phyloP scores from a whole-genome alignment of 2,329 filamentous ascomycete genomes.

The Cercospora brassicicola region DNA sequence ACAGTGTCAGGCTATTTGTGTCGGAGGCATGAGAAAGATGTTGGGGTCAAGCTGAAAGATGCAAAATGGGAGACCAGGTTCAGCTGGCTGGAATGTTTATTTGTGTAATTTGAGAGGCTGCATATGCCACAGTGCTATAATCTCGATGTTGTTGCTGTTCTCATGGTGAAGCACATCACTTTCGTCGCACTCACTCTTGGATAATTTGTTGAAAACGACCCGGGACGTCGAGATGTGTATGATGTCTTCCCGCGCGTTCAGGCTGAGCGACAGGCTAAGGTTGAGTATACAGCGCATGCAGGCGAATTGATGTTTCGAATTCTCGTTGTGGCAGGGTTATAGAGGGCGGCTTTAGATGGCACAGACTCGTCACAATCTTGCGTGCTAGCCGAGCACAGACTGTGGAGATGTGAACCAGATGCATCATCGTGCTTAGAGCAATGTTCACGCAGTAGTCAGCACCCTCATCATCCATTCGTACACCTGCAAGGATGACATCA shows the following conservation, averaged over 20 bases:
- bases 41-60: neutral
- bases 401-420: neutral
- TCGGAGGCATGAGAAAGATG: neutral
- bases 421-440: neutral
- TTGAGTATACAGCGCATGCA: neutral
- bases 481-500: conserved; percentile 3
- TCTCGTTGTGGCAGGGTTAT: neutral
- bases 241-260: neutral
- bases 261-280: neutral
- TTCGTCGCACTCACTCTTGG: neutral
- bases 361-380: neutral
- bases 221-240: neutral
- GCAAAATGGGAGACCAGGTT: neutral
- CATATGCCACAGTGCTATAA: no score
- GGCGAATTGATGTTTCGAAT: neutral
- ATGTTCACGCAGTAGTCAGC: conserved; percentile 13
- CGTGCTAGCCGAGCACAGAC: neutral
- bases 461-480: conserved; percentile 82
- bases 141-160: no score
- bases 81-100: neutral
- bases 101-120: neutral
- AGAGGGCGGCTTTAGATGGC: neutral
- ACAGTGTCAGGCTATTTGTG: neutral
- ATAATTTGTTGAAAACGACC: neutral
- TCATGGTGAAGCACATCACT: neutral